phyloP scores from a whole-genome alignment of 1,139 yeast genomes.

The Starmera stellimalicola region DNA sequence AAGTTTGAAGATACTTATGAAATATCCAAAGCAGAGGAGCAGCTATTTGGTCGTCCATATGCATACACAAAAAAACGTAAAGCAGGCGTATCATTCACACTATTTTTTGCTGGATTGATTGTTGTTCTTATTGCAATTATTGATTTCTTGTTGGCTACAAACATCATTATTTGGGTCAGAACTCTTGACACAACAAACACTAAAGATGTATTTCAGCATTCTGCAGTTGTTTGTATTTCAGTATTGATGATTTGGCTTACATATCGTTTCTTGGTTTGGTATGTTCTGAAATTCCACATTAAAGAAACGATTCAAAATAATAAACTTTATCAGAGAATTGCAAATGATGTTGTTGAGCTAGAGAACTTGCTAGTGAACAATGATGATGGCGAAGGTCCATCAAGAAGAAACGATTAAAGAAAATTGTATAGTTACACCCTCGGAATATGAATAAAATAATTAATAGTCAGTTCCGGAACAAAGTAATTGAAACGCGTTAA shows the following conservation, averaged over 20 bases:
- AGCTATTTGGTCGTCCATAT: constrained; percentile 17
- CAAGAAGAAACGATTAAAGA: background rate
- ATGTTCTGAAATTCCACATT: constrained; percentile 12
- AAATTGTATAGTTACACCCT: too few relatives aligned
- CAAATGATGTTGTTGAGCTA: constrained; percentile 15
- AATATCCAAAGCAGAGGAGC: constrained; percentile 9
- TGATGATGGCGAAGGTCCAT: constrained; percentile 2
- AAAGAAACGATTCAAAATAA: constrained; percentile 9
- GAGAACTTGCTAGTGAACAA: constrained; percentile 10
- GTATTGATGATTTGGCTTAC: constrained; percentile 12
- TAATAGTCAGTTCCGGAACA: too few relatives aligned
- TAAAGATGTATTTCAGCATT: constrained; percentile 11
- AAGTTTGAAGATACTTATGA: background rate
- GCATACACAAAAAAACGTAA: constrained; percentile 15
- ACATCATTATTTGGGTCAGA: constrained; percentile 23
- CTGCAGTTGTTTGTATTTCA: constrained; percentile 11
- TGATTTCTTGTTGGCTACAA: constrained; percentile 24
- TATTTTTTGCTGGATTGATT: constrained; percentile 18
- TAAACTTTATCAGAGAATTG: constrained; percentile 14
- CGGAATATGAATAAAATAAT: too few relatives aligned
- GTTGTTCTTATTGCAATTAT: constrained; percentile 18
- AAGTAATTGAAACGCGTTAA: too few relatives aligned
- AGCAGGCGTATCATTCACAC: constrained; percentile 12
- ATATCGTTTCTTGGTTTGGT: constrained; percentile 14
- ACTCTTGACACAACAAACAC: constrained; percentile 18